Conservation (phyloP, 768 basidiomycete species). For the Cubamyces sp. region DNA sequence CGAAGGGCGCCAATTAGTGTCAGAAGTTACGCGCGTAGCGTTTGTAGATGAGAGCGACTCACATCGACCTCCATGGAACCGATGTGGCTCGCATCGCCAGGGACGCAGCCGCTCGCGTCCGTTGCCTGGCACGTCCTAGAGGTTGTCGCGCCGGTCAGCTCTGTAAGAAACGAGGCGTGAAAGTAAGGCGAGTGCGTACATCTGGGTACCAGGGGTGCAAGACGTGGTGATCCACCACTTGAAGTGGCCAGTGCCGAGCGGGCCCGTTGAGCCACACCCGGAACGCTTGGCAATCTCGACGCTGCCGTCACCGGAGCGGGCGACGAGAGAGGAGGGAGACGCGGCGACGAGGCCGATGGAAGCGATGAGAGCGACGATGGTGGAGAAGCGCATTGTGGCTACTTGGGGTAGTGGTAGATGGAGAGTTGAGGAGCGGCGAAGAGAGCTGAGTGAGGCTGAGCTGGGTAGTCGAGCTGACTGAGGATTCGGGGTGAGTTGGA, state of each 20-base stretch:
- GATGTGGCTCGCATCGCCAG: conserved; percentile 4
- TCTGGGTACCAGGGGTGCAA: background rate
- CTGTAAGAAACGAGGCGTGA: too few species aligned
- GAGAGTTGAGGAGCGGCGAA: too few species aligned
- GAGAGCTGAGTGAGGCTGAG: too few species aligned
- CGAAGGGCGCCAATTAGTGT: too few species aligned
- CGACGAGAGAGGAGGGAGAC: conserved; percentile 8
- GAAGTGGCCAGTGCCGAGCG: conserved; percentile 13
- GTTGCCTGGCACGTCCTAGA: conserved; percentile 15
- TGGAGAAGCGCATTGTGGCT: conserved; percentile 10
- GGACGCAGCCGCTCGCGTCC: conserved; percentile 9
- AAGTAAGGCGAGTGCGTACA: too few species aligned
- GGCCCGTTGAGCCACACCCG: conserved; percentile 13
- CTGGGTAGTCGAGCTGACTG: too few species aligned
- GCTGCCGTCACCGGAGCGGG: conserved; percentile 9
- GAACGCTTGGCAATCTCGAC: conserved; percentile 6
- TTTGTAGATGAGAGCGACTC: background rate
- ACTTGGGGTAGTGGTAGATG: too few species aligned
- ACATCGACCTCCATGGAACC: conserved; percentile 16
- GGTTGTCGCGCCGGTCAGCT: too few species aligned
- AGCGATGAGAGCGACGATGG: conserved; percentile 9
- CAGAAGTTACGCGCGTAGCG: too few species aligned
- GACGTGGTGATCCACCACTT: conserved; percentile 1
- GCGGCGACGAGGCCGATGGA: conserved; percentile 7
- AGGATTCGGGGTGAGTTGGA: too few species aligned